Evolutionary conservation across 2,329 filamentous ascomycete species (phyloP), one percentile per base, ranked within the genome.

Genomic region (Aspergillus alliaceus): DNA sequence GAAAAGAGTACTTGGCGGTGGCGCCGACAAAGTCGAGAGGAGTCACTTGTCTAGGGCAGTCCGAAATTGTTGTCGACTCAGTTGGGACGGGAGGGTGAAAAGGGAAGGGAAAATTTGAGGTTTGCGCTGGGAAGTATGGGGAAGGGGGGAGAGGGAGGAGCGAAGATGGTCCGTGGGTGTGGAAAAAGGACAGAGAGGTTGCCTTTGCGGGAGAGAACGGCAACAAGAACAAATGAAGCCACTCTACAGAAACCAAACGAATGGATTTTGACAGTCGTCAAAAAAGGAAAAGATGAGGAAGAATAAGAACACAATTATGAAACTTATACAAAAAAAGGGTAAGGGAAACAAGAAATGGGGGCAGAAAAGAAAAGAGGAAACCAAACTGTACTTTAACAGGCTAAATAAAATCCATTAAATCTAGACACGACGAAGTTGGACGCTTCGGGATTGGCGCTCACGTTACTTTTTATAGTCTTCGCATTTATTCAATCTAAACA

Each of bases 151-250:
- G 39, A n/a, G 53, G 39, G 18, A 54, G 40, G 24, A 37, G 31
- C 54, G 42, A 55, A 54, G 57, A 59, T 59, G 54, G 51, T 50
- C 57, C 53, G 50, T 44, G 57, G 35, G 54, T 32, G 44, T 47
- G 47, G 47, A 54, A 58, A 59, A 59, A 57, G 51, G 51, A 44
- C 39, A 42, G 39, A 42, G 25, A 24, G 20, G 39, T 52, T 42
- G 12, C n/a, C 8, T 32, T 53, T 51, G 53, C 56, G 56, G 57
- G 40, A 59, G 22, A 20, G 53, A 46, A 53, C 57, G 53, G 53
- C 32, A 49, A 34, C 22, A 24, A 9, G 14, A 29, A 14, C 18
- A 29, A 40, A 37, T 24, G 29, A 48, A 20, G n/a, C n/a, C n/a
- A n/a, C n/a, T n/a, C n/a, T 31, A 27, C 14, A 40, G 12, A 52